These are phyloP conservation scores for Schizochytrium sp. DNA, from an alignment of 108 stramenopile genomes.

Conservation along the genomic window DNA sequence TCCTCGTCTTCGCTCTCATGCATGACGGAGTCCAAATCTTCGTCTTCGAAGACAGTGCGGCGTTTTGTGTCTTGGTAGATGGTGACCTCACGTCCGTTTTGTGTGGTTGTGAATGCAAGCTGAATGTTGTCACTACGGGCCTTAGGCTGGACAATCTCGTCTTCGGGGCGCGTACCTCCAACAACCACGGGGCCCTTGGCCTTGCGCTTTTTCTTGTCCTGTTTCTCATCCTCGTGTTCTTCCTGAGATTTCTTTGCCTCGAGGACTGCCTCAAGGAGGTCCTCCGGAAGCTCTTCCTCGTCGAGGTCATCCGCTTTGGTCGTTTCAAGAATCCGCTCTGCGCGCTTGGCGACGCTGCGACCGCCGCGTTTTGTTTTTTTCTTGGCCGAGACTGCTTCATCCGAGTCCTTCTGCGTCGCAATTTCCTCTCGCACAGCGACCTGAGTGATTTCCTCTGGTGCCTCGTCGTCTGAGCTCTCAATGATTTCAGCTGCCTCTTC, in stretches of 20 bases:
- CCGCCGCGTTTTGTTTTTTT: not conserved
- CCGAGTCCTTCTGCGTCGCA: not conserved
- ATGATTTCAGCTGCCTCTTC: conserved; percentile 19
- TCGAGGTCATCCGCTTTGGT: no score
- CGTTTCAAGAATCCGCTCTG: no score
- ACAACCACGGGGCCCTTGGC: conserved; percentile 25
- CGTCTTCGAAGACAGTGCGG: not conserved
- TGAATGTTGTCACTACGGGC: conserved; percentile 15
- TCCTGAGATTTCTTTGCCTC: not conserved
- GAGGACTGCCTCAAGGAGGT: not conserved
- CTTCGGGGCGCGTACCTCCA: conserved; percentile 22
- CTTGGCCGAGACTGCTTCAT: not conserved
- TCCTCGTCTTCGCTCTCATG: conserved; percentile 1
- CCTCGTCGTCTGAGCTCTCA: not conserved
- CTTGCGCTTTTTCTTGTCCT: not conserved
- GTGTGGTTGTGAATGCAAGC: conserved; percentile 6
- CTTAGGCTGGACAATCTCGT: not conserved
- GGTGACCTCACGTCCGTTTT: conserved; percentile 29
- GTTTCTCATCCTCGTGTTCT: not conserved
- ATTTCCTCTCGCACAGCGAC: not conserved
- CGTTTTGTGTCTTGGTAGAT: conserved; percentile 2
- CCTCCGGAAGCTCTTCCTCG: not conserved
- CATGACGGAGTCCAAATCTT: not conserved
- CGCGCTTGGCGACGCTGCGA: no score
- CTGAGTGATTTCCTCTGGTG: conserved; percentile 3